Evolutionary conservation across 1,284 basidiomycete species (phyloP).

Genomic region (Pseudozyma tsukubaensis): DNA sequence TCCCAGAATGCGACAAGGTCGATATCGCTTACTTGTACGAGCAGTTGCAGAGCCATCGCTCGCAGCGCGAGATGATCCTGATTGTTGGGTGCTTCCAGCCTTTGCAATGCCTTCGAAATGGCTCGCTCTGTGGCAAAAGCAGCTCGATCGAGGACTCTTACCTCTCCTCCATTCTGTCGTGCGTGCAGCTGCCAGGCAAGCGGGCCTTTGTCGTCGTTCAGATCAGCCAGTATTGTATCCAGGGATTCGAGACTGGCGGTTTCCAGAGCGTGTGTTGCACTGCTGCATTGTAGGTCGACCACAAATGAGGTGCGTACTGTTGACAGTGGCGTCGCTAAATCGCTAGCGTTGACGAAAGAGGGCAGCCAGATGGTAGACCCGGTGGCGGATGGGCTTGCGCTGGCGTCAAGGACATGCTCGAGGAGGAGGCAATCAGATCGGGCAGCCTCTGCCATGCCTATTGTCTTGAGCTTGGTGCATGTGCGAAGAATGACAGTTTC

Average conservation of each 20-base stretch:
- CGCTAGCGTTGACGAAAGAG: neutral
- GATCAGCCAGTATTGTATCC: slow-evolving; percentile 20
- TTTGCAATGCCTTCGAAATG: slow-evolving; percentile 36
- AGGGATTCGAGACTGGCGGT: slow-evolving; percentile 1
- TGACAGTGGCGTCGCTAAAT: slow-evolving; percentile 1
- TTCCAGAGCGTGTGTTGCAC: slow-evolving; percentile 17
- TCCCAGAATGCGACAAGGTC: slow-evolving; percentile 58
- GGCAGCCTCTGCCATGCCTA: slow-evolving; percentile 19
- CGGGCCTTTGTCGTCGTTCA: slow-evolving; percentile 43
- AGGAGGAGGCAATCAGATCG: slow-evolving; percentile 25
- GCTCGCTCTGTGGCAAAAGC: slow-evolving; percentile 50
- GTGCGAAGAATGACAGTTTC: slow-evolving; percentile 40
- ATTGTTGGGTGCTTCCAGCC: slow-evolving; percentile 28
- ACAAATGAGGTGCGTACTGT: slow-evolving; percentile 24
- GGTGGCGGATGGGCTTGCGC: neutral
- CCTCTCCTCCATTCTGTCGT: slow-evolving; percentile 18
- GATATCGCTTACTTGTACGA: slow-evolving; percentile 45
- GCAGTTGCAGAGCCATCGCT: slow-evolving; percentile 37
- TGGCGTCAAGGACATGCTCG: slow-evolving; percentile 3
- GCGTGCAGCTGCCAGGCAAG: slow-evolving; percentile 38
- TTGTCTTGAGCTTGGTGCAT: slow-evolving; percentile 26
- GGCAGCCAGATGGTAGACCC: slow-evolving; percentile 15
- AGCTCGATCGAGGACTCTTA: slow-evolving; percentile 39
- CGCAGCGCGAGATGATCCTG: slow-evolving; percentile 27
- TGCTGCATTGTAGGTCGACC: slow-evolving; percentile 31